phyloP scores from a whole-genome alignment of 2,329 filamentous ascomycete species.

The Bisporella sp. region DNA sequence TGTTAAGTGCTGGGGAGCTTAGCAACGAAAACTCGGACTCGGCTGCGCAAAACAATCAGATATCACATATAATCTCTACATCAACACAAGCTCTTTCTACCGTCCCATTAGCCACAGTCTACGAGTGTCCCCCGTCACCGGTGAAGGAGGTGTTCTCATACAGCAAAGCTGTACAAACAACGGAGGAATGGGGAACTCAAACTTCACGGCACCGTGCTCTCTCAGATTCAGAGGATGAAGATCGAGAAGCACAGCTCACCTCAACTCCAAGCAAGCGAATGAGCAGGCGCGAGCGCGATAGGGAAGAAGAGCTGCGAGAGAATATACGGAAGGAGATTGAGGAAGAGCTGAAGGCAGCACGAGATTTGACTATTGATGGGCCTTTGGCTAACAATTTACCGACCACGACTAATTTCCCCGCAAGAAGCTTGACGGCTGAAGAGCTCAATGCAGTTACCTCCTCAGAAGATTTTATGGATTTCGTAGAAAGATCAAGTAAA shows the following conservation, averaged over 20 bases:
- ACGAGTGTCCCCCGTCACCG: conserved; percentile 70
- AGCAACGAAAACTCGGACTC: conserved; percentile 67
- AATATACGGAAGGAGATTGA: conserved; percentile 85
- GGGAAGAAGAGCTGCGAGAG: conserved; percentile 83
- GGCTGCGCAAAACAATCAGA: conserved; percentile 34
- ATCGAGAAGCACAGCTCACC: conserved; percentile 47
- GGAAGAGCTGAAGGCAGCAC: conserved; percentile 75
- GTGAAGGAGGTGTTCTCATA: conserved; percentile 87
- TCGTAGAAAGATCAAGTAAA: conserved; percentile 92
- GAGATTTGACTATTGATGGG: conserved; percentile 50
- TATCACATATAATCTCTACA: conserved; percentile 34
- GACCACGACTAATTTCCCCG: conserved; percentile 58
- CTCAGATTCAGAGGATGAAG: conserved; percentile 57
- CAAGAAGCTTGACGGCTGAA: conserved; percentile 71
- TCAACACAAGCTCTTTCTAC: conserved; percentile 63
- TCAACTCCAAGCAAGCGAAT: conserved; percentile 63
- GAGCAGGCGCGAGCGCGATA: conserved; percentile 71
- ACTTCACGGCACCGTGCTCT: conserved; percentile 45
- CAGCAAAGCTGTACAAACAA: conserved; percentile 93
- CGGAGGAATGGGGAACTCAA: conserved; percentile 60
- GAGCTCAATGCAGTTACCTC: conserved; percentile 86
- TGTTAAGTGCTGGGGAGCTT: conserved; percentile 73
- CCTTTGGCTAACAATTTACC: conserved; percentile 36
- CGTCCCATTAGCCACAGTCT: conserved; percentile 66
- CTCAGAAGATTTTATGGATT: conserved; percentile 90